These are phyloP conservation scores for Nannochloropsis oceanica DNA, from an alignment of 108 stramenopile genomes.

Conservation along the genomic window DNA sequence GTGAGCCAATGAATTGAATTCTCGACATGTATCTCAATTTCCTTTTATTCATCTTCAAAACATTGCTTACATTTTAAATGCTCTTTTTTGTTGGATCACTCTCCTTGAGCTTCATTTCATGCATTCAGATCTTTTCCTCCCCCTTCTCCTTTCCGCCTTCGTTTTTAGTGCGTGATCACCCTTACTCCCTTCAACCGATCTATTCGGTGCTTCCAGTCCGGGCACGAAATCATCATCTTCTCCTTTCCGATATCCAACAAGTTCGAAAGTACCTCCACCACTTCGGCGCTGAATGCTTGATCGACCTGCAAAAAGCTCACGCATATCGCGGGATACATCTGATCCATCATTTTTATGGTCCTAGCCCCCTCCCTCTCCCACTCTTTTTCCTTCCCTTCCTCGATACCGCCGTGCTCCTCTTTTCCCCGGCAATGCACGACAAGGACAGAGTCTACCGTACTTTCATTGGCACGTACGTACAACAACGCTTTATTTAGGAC, in stretches of 20 bases:
- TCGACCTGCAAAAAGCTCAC: conserved; percentile 32
- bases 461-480: conserved; percentile 43
- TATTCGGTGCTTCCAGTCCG: conserved; percentile 36
- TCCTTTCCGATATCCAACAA: not conserved
- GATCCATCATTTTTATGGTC: conserved; percentile 33
- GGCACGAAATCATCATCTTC: conserved; percentile 44
- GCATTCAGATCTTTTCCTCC: too few species aligned
- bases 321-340: conserved; percentile 37
- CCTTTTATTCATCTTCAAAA: too few species aligned
- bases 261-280: not conserved
- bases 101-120: too few species aligned
- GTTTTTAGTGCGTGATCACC: conserved; percentile 35
- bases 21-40: too few species aligned
- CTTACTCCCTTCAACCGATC: conserved; percentile 38
- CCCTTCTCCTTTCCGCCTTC: not conserved
- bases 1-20: too few species aligned
- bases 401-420: not conserved
- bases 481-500: conserved; percentile 43
- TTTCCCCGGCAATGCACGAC: not conserved
- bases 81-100: too few species aligned
- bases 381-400: not conserved
- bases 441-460: not conserved
- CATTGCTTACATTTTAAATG: too few species aligned
- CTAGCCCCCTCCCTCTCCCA: not conserved
- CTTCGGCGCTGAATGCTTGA: not conserved